Evolutionary conservation across 768 basidiomycete genomes (phyloP).

Genomic region (Boletus reticuloceps): DNA sequence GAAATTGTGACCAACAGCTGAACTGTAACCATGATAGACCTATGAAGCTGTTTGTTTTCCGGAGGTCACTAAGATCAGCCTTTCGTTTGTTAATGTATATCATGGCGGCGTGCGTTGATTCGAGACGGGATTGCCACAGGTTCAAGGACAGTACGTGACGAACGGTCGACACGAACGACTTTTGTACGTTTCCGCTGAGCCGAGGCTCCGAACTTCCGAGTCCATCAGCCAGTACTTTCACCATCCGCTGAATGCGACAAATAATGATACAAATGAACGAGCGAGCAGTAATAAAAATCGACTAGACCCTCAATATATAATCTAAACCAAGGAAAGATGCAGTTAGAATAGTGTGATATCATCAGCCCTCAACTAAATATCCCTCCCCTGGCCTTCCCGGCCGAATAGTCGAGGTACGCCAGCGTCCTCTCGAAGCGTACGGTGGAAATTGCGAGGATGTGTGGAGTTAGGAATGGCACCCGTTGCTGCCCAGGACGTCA

Average conservation of each 20-base stretch:
- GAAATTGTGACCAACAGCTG: background rate
- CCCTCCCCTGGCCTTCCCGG: slow-evolving; percentile 25
- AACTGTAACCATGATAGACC: background rate
- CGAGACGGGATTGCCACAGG: too few relatives aligned
- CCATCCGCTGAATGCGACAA: background rate
- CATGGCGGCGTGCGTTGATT: too few relatives aligned
- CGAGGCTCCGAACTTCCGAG: too few relatives aligned
- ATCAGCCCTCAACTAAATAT: slow-evolving; percentile 15
- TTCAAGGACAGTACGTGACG: too few relatives aligned
- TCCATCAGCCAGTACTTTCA: too few relatives aligned
- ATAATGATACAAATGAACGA: slow-evolving; percentile 16
- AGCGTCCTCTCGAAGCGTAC: slow-evolving; percentile 17
- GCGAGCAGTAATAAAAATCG: background rate
- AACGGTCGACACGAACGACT: too few relatives aligned
- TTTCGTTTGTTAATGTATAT: too few relatives aligned
- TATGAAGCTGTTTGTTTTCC: background rate
- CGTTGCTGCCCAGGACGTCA: slow-evolving; percentile 35
- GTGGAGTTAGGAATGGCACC: slow-evolving; percentile 21
- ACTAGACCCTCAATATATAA: slow-evolving; percentile 1
- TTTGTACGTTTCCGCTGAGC: too few relatives aligned
- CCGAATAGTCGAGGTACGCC: slow-evolving; percentile 24
- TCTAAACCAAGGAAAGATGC: background rate
- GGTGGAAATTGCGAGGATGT: slow-evolving; percentile 5
- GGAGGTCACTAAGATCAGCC: background rate
- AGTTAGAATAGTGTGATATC: background rate